Evolutionary conservation across 1,284 basidiomycete genomes (phyloP).

Genomic region (Paramarasmius palmivorus): DNA sequence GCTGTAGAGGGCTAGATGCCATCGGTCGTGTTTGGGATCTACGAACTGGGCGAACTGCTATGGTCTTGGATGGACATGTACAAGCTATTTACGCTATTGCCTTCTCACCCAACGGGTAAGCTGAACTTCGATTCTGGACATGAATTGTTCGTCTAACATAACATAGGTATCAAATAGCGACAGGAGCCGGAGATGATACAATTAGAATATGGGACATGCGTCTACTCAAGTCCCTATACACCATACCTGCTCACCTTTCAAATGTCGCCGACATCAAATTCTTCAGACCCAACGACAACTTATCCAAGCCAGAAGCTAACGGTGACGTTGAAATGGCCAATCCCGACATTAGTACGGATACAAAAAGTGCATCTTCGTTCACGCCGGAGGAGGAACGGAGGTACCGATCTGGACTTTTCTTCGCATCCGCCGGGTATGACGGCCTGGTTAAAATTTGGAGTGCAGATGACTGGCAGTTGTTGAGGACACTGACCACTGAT

Average conservation of each 20-base stretch:
- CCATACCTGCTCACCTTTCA: conserved; percentile 94
- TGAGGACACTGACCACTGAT: conserved; percentile 88
- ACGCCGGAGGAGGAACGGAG: conserved; percentile 56
- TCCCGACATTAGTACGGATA: conserved; percentile 10
- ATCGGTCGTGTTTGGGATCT: conserved; percentile 98
- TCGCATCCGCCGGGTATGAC: conserved; percentile 94
- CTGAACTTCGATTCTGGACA: conserved; percentile 5
- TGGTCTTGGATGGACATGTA: conserved; percentile 98
- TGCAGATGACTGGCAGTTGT: conserved; percentile 96
- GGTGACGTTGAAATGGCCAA: conserved; percentile 9
- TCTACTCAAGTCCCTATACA: conserved; percentile 88
- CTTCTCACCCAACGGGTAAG: conserved; percentile 93
- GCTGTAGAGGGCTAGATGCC: conserved; percentile 85
- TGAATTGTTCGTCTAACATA: conserved; percentile 17
- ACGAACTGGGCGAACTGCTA: conserved; percentile 92
- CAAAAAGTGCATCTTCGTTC: conserved; percentile 9
- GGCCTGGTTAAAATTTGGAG: conserved; percentile 96
- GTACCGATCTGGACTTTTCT: conserved; percentile 86
- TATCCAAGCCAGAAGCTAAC: conserved; percentile 30
- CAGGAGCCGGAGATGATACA: conserved; percentile 95
- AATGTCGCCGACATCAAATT: conserved; percentile 96
- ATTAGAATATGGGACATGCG: conserved; percentile 99
- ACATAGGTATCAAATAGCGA: conserved; percentile 92
- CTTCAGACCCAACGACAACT: conserved; percentile 67
- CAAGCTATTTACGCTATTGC: conserved; percentile 90